A percentile compares a stretch with the other conserved stretches of the same genome.
These are phyloP conservation scores for Alternaria arbusti DNA, from an alignment of 2,329 filamentous ascomycete species.

Conservation along the genomic window DNA sequence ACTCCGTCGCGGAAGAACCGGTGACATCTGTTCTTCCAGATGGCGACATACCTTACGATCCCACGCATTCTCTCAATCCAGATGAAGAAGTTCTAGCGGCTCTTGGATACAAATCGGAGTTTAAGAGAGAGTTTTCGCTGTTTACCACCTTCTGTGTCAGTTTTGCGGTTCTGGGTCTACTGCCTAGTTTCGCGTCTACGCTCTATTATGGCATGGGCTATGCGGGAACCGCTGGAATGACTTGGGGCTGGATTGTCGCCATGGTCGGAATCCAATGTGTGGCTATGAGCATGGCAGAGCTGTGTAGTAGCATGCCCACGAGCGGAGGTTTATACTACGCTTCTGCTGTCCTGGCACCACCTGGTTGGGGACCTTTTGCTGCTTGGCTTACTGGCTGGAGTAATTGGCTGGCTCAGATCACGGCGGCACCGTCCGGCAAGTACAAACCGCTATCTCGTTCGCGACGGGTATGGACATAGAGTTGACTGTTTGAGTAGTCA, in stretches of 20 bases:
- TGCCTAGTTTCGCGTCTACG: conserved; percentile 75
- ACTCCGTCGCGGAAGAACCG: conserved; percentile 55
- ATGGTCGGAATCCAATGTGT: conserved; percentile 76
- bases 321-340: conserved; percentile 77
- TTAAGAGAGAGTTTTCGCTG: conserved; percentile 73
- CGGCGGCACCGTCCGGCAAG: conserved; percentile 63
- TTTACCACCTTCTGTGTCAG: conserved; percentile 78
- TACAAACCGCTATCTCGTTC: conserved; percentile 5
- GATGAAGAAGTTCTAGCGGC: conserved; percentile 69
- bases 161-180: conserved; percentile 73
- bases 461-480: not conserved
- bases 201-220: conserved; percentile 71
- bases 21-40: conserved; percentile 60
- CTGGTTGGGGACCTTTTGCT: conserved; percentile 69
- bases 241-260: conserved; percentile 77
- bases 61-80: conserved; percentile 53
- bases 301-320: conserved; percentile 76
- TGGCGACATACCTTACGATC: conserved; percentile 57
- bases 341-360: conserved; percentile 71
- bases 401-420: conserved; percentile 73
- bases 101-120: conserved; percentile 68
- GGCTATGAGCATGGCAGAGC: conserved; percentile 69
- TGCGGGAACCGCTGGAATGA: conserved; percentile 59
- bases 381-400: conserved; percentile 74
- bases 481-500: conserved; percentile 51